phyloP scores from a whole-genome alignment of 1,139 yeast genomes.

The Magnusiomyces magnusii region DNA sequence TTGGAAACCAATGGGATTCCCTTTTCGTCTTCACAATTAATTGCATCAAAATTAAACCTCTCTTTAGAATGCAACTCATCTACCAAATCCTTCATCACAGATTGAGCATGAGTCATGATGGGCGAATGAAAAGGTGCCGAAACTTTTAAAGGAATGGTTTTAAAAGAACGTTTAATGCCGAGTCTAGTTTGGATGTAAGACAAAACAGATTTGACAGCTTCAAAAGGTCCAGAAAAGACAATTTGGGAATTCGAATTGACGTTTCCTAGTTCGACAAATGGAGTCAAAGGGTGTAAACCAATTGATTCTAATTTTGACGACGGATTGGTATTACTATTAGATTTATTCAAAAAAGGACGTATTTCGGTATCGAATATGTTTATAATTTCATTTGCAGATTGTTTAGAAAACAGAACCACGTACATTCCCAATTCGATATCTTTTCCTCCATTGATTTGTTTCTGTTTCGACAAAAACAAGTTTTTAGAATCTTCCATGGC shows the following conservation, averaged over 20 bases:
- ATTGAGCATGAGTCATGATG: slow-evolving; percentile 37
- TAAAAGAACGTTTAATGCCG: slow-evolving; percentile 21
- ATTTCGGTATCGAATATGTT: slow-evolving; percentile 1
- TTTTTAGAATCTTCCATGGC: slow-evolving; percentile 40
- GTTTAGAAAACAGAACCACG: slow-evolving; percentile 22
- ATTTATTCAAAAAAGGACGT: neutral
- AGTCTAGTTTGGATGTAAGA: slow-evolving; percentile 9
- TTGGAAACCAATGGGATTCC: slow-evolving; percentile 29
- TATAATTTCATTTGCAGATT: neutral
- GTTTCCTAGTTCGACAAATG: slow-evolving; percentile 33
- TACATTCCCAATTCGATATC: slow-evolving; percentile 25
- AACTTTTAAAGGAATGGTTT: slow-evolving; percentile 39
- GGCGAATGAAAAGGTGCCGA: slow-evolving; percentile 49
- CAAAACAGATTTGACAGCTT: slow-evolving; percentile 12
- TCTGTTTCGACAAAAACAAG: slow-evolving; percentile 31
- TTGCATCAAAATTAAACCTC: slow-evolving; percentile 17
- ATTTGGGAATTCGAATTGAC: slow-evolving; percentile 36
- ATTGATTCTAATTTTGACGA: neutral
- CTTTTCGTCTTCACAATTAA: slow-evolving; percentile 1
- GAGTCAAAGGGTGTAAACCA: slow-evolving; percentile 3
- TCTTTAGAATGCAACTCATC: slow-evolving; percentile 7
- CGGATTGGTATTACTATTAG: neutral
- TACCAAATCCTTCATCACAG: slow-evolving; percentile 20
- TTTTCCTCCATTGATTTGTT: slow-evolving; percentile 21
- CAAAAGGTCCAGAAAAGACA: slow-evolving; percentile 36